Conservation (phyloP, 768 basidiomycete genomes). For the Trametes sanguinea region DNA sequence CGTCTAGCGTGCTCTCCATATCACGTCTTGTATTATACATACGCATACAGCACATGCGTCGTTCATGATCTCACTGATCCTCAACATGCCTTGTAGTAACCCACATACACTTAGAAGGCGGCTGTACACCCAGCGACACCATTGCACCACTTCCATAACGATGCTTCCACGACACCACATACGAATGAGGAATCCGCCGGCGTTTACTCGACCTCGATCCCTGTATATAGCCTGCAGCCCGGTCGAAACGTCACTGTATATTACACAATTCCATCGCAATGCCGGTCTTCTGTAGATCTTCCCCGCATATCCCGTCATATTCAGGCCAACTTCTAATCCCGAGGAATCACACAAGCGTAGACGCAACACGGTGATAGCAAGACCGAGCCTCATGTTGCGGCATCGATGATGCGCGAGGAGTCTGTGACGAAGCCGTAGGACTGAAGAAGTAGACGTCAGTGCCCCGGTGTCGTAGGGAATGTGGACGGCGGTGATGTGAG, state of each 20-base stretch:
- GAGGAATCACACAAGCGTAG: background rate
- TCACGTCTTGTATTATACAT: conserved; percentile 6
- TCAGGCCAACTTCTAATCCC: background rate
- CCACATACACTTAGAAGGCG: conserved; percentile 6
- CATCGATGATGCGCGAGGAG: conserved; percentile 32
- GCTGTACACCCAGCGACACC: background rate
- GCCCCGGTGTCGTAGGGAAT: background rate
- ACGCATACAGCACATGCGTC: background rate
- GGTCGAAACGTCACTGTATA: conserved; percentile 14
- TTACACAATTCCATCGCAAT: background rate
- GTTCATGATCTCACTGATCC: background rate
- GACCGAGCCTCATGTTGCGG: background rate
- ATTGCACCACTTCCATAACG: background rate
- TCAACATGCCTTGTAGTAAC: background rate
- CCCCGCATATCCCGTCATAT: background rate
- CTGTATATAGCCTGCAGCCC: background rate
- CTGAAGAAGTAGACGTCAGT: conserved; percentile 31
- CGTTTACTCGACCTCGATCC: background rate
- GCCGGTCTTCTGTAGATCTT: background rate
- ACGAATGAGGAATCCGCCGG: background rate
- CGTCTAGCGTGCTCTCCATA: background rate
- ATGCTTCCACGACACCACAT: background rate
- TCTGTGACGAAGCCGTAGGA: conserved; percentile 55
- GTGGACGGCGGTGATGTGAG: background rate
- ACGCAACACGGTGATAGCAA: background rate